These are phyloP conservation scores for Anastatica hierochuntica DNA, from an alignment of 345 rosid species.

Conservation along the genomic window DNA sequence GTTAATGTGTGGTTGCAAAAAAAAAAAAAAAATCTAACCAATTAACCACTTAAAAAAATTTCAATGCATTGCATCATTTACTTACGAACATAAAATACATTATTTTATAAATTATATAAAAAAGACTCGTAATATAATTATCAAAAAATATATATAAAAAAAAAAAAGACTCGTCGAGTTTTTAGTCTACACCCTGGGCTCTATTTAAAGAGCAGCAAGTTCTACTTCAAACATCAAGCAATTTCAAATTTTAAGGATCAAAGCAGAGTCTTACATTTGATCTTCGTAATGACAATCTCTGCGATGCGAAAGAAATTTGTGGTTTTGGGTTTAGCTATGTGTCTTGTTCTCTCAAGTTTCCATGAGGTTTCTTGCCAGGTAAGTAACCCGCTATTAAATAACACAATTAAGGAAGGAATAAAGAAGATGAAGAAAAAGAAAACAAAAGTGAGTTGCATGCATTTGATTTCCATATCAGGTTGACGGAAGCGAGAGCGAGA, in stretches of 20 bases:
- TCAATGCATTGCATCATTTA: no score
- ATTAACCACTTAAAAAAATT: no score
- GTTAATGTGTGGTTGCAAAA: no score
- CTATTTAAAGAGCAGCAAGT: not conserved
- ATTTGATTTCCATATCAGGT: constrained; percentile 2
- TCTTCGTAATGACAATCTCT: not conserved
- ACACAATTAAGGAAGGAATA: no score
- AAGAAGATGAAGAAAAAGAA: no score
- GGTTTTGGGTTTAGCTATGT: constrained; percentile 12
- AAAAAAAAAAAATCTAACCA: no score
- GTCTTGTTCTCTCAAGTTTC: constrained; percentile 19
- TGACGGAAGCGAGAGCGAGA: not conserved
- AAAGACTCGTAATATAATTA: no score
- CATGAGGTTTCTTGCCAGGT: constrained; percentile 26
- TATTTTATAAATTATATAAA: no score
- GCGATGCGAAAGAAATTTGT: constrained; percentile 7
- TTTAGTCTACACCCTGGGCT: not conserved
- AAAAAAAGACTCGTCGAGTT: not conserved
- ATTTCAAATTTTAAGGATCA: not conserved
- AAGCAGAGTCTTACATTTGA: not conserved
- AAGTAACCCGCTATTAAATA: not conserved
- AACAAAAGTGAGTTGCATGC: no score
- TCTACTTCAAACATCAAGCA: not conserved
- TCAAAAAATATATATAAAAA: no score
- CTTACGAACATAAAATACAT: no score